Evolutionary conservation across 2,329 filamentous ascomycete genomes (phyloP), one percentile per base, ranked within the genome.

Genomic region (Boeremia lycopersici): DNA sequence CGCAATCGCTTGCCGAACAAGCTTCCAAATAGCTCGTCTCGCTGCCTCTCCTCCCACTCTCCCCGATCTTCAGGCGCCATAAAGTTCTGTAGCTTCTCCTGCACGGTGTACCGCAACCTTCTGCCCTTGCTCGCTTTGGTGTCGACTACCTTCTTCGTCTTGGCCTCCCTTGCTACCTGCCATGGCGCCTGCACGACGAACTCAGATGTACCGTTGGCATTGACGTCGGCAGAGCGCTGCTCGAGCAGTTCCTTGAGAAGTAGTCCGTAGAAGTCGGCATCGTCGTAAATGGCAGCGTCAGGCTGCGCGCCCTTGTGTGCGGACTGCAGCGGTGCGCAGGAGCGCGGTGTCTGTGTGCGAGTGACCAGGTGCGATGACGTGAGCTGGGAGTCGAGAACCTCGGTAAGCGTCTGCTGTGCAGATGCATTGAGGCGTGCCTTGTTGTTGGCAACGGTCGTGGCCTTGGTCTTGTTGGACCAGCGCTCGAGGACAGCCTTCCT

Each of bases 71-170:
- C 91, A 0, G 92, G 88, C 10, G 93, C 93, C 92, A 97, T 97
- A 71, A 98, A 98, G 75, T 97, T 97, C 78, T 96, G 91, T 69
- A 99, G 76, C 80, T 98, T 98, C 79, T 98, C 93, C 71, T 98
- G 93, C 40, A 97, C 91, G 13, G 90, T 95, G 76, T 93, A 99
- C 34, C 91, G 84, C 83, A 99, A 85, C 79, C 97, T 97, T 44
- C 95, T 82, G 6, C 95, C 95, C 77, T 98, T 98, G 73, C 91
- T 96, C 0, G 95, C 95, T 73, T 93, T 95, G 17, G 93, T 93
- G 74, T 99, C 95, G 4, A 98, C 90, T 28, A 88, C 84, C 71
- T 90, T 89, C 76, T 89, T 89, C 54, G 89, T 96, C 80, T 93
- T 96, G 50, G 87, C 88, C 67, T 92, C 89, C 70, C 89, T 86